phyloP scores from a whole-genome alignment of 352 stramenopile genomes.

The Pythium chondricola region DNA sequence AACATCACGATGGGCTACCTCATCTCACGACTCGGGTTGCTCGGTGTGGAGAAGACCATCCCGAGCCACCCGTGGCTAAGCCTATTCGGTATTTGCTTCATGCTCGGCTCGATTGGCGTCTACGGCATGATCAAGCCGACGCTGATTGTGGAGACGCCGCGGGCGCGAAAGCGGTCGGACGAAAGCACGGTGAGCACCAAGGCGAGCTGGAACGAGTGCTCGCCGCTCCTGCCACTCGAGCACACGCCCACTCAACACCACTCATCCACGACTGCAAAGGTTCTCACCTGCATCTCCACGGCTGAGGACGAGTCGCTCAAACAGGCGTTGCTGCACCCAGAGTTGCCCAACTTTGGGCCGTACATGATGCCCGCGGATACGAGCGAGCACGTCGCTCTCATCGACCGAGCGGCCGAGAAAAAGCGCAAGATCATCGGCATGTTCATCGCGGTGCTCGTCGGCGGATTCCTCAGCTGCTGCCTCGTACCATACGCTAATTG shows the following conservation, averaged over 20 bases:
- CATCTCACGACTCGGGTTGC: slow-evolving; percentile 65
- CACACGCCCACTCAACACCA: not conserved
- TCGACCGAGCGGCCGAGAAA: slow-evolving; percentile 40
- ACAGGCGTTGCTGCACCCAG: slow-evolving; percentile 54
- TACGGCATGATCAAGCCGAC: slow-evolving; percentile 76
- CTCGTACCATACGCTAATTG: slow-evolving; percentile 77
- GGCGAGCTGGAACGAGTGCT: slow-evolving; percentile 19
- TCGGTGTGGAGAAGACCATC: slow-evolving; percentile 60
- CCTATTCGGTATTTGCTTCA: slow-evolving; percentile 64
- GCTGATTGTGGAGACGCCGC: slow-evolving; percentile 17
- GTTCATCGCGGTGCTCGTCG: slow-evolving; percentile 55
- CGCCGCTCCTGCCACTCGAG: slow-evolving; percentile 24
- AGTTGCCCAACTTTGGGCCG: slow-evolving; percentile 78
- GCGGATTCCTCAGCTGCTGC: slow-evolving; percentile 63
- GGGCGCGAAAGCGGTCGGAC: slow-evolving; percentile 4
- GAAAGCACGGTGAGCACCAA: slow-evolving; percentile 6
- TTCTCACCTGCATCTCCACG: not conserved
- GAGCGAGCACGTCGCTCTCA: slow-evolving; percentile 49
- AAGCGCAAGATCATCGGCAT: slow-evolving; percentile 58
- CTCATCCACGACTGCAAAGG: not conserved
- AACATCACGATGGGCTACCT: slow-evolving; percentile 81
- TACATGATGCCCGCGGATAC: slow-evolving; percentile 69
- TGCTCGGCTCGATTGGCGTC: slow-evolving; percentile 72
- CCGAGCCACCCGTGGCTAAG: slow-evolving; percentile 47
- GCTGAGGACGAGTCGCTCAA: slow-evolving; percentile 37